These are phyloP conservation scores for Lanmaoa rubissima DNA, from an alignment of 768 basidiomycete genomes.

Conservation along the genomic window DNA sequence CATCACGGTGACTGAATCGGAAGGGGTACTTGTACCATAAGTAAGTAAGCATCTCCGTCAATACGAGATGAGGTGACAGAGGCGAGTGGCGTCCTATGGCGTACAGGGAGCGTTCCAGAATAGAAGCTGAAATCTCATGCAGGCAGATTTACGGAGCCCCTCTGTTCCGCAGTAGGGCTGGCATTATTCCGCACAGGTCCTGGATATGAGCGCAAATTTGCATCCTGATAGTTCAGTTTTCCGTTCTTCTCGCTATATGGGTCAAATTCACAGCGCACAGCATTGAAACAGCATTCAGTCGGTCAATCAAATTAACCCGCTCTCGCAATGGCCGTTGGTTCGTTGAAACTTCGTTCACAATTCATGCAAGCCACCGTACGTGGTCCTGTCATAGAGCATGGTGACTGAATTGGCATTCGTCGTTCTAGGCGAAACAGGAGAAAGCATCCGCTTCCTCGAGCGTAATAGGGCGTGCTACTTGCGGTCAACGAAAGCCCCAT, in stretches of 20 bases:
- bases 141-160: constrained; percentile 2
- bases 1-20: constrained; percentile 13
- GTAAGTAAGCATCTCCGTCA: constrained; percentile 11
- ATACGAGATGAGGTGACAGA: constrained; percentile 13
- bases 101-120: constrained; percentile 9
- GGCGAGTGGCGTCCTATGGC: constrained; percentile 20
- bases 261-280: constrained; percentile 4
- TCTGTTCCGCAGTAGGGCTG: constrained; percentile 7
- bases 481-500: neutral
- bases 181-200: neutral
- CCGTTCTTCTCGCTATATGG: constrained; percentile 10
- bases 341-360: neutral
- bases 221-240: constrained; percentile 1
- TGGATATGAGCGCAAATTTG: neutral
- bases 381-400: neutral
- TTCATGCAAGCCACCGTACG: neutral
- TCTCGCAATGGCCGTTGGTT: neutral
- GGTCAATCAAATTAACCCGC: neutral
- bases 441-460: neutral
- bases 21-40: constrained; percentile 3
- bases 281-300: neutral
- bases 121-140: constrained; percentile 5
- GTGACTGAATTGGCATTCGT: neutral
- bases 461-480: neutral
- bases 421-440: neutral